These are phyloP conservation scores for Marchantia polymorpha DNA, from an alignment of 225 moss, liverwort and hornwort species.

Conservation along the genomic window DNA sequence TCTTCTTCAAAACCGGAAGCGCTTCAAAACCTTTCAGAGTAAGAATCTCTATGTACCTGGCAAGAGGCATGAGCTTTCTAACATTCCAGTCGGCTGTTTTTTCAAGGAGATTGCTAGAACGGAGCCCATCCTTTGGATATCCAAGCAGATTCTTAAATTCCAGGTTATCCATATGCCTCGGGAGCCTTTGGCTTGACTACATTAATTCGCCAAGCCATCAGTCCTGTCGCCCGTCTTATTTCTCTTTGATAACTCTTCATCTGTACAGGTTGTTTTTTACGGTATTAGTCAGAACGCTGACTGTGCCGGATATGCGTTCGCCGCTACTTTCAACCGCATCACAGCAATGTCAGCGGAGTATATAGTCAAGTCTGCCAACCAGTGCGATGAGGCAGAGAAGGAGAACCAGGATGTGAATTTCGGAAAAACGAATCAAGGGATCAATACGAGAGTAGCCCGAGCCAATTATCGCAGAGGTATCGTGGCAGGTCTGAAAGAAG, in stretches of 20 bases:
- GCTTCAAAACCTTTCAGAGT: conserved; percentile 37
- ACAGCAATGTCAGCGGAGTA: conserved; percentile 44
- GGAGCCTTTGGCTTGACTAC: not conserved
- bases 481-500: conserved; percentile 44
- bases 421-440: conserved; percentile 16
- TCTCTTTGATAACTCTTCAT: not conserved
- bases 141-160: no score
- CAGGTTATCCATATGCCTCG: not conserved
- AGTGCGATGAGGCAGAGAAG: conserved; percentile 17
- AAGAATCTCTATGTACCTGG: conserved; percentile 6
- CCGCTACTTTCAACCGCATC: conserved; percentile 52
- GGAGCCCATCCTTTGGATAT: no score
- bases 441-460: conserved; percentile 42
- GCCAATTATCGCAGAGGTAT: conserved; percentile 52
- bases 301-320: conserved; percentile 54
- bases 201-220: no score
- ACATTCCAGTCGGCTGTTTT: no score
- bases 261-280: conserved; percentile 49
- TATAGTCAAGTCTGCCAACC: conserved; percentile 6
- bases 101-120: no score
- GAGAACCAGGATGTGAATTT: conserved; percentile 30
- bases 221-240: not conserved
- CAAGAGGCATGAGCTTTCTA: no score
- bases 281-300: conserved; percentile 53
- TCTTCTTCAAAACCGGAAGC: conserved; percentile 36